These are phyloP conservation scores for Penicillium sp. DNA, from an alignment of 2,329 filamentous ascomycete species.

Conservation along the genomic window DNA sequence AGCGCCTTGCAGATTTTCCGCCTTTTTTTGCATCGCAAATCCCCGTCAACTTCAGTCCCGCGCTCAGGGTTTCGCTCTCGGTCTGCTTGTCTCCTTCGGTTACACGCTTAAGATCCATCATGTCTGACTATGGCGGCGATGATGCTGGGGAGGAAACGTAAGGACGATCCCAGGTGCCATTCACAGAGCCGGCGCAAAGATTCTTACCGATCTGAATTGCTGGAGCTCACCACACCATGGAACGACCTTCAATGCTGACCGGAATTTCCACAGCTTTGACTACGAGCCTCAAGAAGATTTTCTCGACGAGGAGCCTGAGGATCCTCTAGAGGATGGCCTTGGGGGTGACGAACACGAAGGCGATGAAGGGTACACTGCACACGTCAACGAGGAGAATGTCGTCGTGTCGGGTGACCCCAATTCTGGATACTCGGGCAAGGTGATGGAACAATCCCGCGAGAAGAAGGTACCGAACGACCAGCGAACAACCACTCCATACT, in stretches of 20 bases:
- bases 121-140: constrained; percentile 71
- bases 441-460: constrained; percentile 55
- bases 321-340: constrained; percentile 28
- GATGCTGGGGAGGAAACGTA: constrained; percentile 57
- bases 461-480: constrained; percentile 89
- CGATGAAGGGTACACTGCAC: constrained; percentile 44
- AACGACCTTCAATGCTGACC: constrained; percentile 25
- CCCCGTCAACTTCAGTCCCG: constrained; percentile 12
- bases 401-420: constrained; percentile 49
- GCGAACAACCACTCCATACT: constrained; percentile 90
- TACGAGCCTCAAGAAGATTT: constrained; percentile 55
- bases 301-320: constrained; percentile 61
- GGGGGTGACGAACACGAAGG: constrained; percentile 50
- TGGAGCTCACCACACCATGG: constrained; percentile 1
- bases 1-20: constrained; percentile 35
- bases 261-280: constrained; percentile 36
- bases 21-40: constrained; percentile 26
- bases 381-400: constrained; percentile 38
- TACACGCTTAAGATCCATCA: constrained; percentile 33
- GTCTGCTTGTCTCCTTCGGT: constrained; percentile 12
- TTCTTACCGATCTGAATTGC: constrained; percentile 13
- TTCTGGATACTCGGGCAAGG: constrained; percentile 46
- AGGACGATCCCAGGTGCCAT: constrained; percentile 25
- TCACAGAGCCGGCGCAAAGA: constrained; percentile 10
- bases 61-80: constrained; percentile 18